Conservation (phyloP, 441 rosid genomes). For the Manihot esculenta region DNA sequence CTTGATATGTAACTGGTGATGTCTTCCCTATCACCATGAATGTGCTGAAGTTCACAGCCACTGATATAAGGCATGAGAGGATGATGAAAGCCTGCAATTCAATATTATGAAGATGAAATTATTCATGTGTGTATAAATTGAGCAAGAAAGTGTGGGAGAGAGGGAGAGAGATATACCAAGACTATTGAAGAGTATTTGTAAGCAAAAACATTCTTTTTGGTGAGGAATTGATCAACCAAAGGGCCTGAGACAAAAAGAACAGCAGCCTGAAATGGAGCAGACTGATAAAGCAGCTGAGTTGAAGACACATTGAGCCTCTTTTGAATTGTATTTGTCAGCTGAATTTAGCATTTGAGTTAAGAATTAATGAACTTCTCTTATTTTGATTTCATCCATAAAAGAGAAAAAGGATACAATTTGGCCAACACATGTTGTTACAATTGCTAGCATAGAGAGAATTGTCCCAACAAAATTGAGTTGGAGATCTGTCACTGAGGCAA, state of each 20-base stretch:
- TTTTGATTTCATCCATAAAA: background rate
- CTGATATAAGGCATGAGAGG: conserved; percentile 85
- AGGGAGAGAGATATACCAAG: conserved; percentile 37
- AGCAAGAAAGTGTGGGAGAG: background rate
- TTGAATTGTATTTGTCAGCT: conserved; percentile 96
- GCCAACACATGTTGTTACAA: conserved; percentile 86
- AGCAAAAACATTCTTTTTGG: conserved; percentile 79
- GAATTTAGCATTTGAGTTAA: conserved; percentile 28
- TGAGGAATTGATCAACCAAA: conserved; percentile 77
- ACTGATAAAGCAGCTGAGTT: conserved; percentile 90
- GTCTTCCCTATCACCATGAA: conserved; percentile 98
- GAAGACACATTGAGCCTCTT: conserved; percentile 91
- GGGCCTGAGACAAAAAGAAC: conserved; percentile 92
- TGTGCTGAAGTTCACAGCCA: conserved; percentile 94
- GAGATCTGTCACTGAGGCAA: conserved; percentile 95
- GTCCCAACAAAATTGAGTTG: conserved; percentile 89
- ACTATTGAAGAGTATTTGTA: conserved; percentile 72
- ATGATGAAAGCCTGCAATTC: conserved; percentile 70
- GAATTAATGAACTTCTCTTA: conserved; percentile 4
- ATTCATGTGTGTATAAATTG: background rate
- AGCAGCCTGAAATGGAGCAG: conserved; percentile 96
- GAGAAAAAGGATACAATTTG: conserved; percentile 76
- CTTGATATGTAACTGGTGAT: conserved; percentile 97
- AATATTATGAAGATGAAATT: background rate
- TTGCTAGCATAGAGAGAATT: conserved; percentile 77